Conservation (phyloP, 1,284 basidiomycete genomes). For the Austroboletus niveus region DNA sequence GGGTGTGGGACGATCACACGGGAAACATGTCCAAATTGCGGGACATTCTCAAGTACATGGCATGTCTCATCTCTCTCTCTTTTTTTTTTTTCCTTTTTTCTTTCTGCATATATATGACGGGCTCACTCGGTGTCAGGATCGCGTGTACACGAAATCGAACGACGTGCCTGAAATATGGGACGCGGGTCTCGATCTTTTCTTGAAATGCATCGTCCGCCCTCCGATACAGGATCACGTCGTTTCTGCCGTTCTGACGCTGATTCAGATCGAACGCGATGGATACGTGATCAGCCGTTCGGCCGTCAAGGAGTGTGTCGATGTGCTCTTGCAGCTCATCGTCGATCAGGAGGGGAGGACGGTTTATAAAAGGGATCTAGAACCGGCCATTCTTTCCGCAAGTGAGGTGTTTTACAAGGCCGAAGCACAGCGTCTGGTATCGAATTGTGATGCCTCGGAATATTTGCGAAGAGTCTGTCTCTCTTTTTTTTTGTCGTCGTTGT, state of each 20-base stretch:
- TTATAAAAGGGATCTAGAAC: constrained; percentile 87
- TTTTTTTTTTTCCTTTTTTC: neutral
- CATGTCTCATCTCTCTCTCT: constrained; percentile 37
- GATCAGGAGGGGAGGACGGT: constrained; percentile 57
- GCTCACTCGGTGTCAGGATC: constrained; percentile 63
- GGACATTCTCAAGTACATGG: constrained; percentile 96
- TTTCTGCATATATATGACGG: neutral
- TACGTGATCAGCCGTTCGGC: constrained; percentile 90
- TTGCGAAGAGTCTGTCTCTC: constrained; percentile 63
- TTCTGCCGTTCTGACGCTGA: constrained; percentile 80
- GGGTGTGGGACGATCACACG: constrained; percentile 94
- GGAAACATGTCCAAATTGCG: constrained; percentile 88
- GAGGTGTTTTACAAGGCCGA: constrained; percentile 80
- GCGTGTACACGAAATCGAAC: constrained; percentile 74
- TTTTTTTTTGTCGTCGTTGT: neutral
- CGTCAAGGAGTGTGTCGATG: constrained; percentile 87
- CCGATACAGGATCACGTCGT: constrained; percentile 86
- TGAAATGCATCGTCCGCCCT: constrained; percentile 78
- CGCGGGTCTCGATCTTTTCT: constrained; percentile 82
- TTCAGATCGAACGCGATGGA: constrained; percentile 91
- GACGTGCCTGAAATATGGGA: constrained; percentile 81
- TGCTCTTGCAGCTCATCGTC: constrained; percentile 71
- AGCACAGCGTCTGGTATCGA: constrained; percentile 68
- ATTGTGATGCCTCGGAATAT: constrained; percentile 82
- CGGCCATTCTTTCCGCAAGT: constrained; percentile 77